Conservation (phyloP, 2,329 filamentous ascomycete genomes). For the Penicillium brasilianum region DNA sequence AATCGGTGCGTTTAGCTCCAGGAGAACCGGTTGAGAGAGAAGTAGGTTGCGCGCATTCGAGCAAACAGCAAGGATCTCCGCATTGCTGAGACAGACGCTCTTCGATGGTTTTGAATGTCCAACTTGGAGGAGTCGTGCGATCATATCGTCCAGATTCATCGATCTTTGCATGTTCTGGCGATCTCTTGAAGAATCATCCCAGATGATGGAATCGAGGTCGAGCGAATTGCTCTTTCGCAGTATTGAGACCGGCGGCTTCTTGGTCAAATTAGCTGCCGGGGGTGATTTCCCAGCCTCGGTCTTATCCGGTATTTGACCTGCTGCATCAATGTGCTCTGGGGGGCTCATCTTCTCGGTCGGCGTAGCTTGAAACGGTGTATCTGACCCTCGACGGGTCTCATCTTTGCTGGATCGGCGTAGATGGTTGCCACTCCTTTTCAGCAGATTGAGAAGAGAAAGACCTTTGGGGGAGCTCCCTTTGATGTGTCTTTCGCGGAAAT, state of each 20-base stretch:
- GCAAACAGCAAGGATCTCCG: slow-evolving; percentile 6
- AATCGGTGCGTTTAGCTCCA: slow-evolving; percentile 7
- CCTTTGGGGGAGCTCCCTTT: slow-evolving; percentile 5
- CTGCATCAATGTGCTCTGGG: background rate
- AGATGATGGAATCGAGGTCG: slow-evolving; percentile 19
- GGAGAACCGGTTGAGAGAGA: slow-evolving; percentile 5
- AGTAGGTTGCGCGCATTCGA: slow-evolving; percentile 5
- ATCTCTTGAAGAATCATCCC: slow-evolving; percentile 16
- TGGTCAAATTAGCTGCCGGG: background rate
- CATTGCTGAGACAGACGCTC: slow-evolving; percentile 7
- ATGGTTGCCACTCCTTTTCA: slow-evolving; percentile 12
- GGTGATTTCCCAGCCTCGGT: background rate
- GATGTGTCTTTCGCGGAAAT: background rate
- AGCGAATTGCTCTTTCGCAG: slow-evolving; percentile 15
- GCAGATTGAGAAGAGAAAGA: slow-evolving; percentile 1
- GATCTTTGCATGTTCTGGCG: slow-evolving; percentile 23
- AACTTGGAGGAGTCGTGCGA: slow-evolving; percentile 1
- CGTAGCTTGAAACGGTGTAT: background rate
- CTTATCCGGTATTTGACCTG: background rate
- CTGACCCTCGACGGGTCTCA: background rate
- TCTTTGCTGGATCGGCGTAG: slow-evolving; percentile 13
- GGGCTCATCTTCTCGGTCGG: slow-evolving; percentile 6
- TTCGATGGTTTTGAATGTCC: slow-evolving; percentile 6
- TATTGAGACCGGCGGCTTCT: slow-evolving; percentile 8
- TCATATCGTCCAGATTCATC: slow-evolving; percentile 5